Evolutionary conservation across 495 filamentous ascomycete species (phyloP).

Genomic region (Lentithecium fluviatile): DNA sequence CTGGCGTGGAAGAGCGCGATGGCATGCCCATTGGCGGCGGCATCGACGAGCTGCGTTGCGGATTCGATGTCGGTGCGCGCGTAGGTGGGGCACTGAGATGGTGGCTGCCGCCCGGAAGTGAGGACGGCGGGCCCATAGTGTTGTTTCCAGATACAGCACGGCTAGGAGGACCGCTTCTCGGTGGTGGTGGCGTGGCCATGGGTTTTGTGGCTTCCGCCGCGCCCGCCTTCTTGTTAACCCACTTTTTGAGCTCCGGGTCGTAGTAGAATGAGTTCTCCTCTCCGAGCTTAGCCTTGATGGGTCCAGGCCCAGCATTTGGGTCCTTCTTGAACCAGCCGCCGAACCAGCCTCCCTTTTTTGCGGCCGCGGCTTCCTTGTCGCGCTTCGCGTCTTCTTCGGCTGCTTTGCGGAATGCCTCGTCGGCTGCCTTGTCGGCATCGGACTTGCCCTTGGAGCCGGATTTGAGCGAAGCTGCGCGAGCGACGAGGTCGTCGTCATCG

Average conservation of each 20-base stretch:
- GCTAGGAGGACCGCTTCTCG: slow-evolving; percentile 34
- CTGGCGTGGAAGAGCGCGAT: slow-evolving; percentile 24
- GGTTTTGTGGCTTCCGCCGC: slow-evolving; percentile 41
- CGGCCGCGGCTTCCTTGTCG: slow-evolving; percentile 18
- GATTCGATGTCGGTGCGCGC: slow-evolving; percentile 25
- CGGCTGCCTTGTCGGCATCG: slow-evolving; percentile 55
- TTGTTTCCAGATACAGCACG: slow-evolving; percentile 28
- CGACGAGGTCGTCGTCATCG: slow-evolving; percentile 57
- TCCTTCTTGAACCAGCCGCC: slow-evolving; percentile 86
- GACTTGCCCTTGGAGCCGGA: slow-evolving; percentile 43
- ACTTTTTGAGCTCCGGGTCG: slow-evolving; percentile 90
- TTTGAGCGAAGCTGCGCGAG: slow-evolving; percentile 55
- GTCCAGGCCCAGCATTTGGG: slow-evolving; percentile 53
- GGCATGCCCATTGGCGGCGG: slow-evolving; percentile 27
- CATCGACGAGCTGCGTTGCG: slow-evolving; percentile 30
- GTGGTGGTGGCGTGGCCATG: slow-evolving; percentile 48
- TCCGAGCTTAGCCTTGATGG: slow-evolving; percentile 91
- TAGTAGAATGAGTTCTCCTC: slow-evolving; percentile 92
- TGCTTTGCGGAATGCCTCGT: slow-evolving; percentile 76
- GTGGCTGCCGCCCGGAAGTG: slow-evolving; percentile 7
- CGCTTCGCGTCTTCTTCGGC: slow-evolving; percentile 75
- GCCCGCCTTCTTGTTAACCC: slow-evolving; percentile 91
- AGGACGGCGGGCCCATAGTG: slow-evolving; percentile 11
- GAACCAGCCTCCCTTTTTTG: slow-evolving; percentile 66
- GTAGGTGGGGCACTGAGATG: slow-evolving; percentile 8